Evolutionary conservation across 2,329 filamentous ascomycete species (phyloP).

Genomic region (Saccharata proteae): DNA sequence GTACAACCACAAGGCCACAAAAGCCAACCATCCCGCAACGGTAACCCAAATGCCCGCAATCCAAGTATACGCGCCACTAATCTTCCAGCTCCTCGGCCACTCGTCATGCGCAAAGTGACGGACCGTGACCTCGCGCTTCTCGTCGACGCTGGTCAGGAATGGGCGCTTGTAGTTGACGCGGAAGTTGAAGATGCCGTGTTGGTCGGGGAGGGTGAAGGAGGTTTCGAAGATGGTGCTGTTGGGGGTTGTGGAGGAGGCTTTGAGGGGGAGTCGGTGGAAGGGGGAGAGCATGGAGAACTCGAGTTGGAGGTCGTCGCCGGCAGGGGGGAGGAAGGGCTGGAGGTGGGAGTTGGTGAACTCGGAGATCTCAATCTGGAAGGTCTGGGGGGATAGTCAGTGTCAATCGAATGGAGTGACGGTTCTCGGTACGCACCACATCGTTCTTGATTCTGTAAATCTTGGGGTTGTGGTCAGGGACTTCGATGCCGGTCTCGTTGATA

Average conservation of each 20-base stretch:
- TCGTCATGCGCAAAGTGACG: constrained; percentile 96
- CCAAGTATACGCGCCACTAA: constrained; percentile 90
- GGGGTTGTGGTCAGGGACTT: constrained; percentile 53
- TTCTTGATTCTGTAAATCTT: constrained; percentile 92
- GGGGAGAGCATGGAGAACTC: constrained; percentile 98
- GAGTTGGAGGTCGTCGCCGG: constrained; percentile 68
- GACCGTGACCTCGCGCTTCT: constrained; percentile 90
- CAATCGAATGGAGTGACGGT: neutral
- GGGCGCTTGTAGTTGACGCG: constrained; percentile 93
- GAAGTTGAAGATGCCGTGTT: constrained; percentile 99
- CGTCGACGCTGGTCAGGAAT: constrained; percentile 77
- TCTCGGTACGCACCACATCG: constrained; percentile 67
- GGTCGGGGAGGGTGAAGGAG: constrained; percentile 77
- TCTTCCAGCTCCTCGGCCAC: constrained; percentile 82
- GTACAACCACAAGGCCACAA: constrained; percentile 82
- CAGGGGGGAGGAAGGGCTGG: constrained; percentile 58
- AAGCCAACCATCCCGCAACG: constrained; percentile 69
- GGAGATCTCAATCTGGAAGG: constrained; percentile 78
- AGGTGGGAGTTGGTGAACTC: constrained; percentile 69
- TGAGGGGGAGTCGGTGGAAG: constrained; percentile 68
- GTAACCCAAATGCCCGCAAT: constrained; percentile 79
- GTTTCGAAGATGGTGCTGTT: constrained; percentile 63
- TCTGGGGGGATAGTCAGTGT: constrained; percentile 37
- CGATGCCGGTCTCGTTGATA: constrained; percentile 18
- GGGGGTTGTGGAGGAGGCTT: constrained; percentile 37